Conservation (phyloP, 2,329 filamentous ascomycete species). For the Geosmithia flava region DNA sequence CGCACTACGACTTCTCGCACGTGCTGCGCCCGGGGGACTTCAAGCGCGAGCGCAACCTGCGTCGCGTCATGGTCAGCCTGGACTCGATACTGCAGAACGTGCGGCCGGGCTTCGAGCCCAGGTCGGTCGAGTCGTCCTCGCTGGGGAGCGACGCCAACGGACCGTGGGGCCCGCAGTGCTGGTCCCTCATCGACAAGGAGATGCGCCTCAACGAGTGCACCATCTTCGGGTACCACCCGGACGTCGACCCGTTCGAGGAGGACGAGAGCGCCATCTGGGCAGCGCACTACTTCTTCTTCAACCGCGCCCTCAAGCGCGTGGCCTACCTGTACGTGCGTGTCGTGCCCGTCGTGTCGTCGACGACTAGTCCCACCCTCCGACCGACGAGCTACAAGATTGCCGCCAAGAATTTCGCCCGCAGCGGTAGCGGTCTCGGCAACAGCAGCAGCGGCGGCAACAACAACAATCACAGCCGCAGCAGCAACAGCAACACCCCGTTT, state of each 20-base stretch:
- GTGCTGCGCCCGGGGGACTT: slow-evolving; percentile 84
- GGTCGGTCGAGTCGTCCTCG: slow-evolving; percentile 24
- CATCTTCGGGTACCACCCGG: slow-evolving; percentile 79
- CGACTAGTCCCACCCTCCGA: slow-evolving; percentile 41
- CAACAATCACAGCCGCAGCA: too few relatives aligned
- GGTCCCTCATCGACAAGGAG: slow-evolving; percentile 85
- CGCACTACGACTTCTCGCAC: slow-evolving; percentile 90
- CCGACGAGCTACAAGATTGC: slow-evolving; percentile 11
- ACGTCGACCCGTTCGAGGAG: slow-evolving; percentile 81
- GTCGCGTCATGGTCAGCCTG: slow-evolving; percentile 73
- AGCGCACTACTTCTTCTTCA: slow-evolving; percentile 96
- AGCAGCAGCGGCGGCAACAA: too few relatives aligned
- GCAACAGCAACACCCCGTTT: too few relatives aligned
- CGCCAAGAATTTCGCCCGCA: too few relatives aligned
- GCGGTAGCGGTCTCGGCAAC: slow-evolving; percentile 3
- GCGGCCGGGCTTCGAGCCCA: slow-evolving; percentile 47
- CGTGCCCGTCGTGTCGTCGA: slow-evolving; percentile 62
- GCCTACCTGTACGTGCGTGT: slow-evolving; percentile 88
- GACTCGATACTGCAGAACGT: slow-evolving; percentile 83
- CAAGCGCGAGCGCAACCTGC: slow-evolving; percentile 67
- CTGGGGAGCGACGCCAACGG: slow-evolving; percentile 36
- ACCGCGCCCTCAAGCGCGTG: slow-evolving; percentile 80
- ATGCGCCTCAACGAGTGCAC: slow-evolving; percentile 86
- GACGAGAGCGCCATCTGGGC: slow-evolving; percentile 93
- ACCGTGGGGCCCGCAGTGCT: slow-evolving; percentile 81